Conservation (phyloP, 768 basidiomycete species). For the Tricholoma furcatifolium region DNA sequence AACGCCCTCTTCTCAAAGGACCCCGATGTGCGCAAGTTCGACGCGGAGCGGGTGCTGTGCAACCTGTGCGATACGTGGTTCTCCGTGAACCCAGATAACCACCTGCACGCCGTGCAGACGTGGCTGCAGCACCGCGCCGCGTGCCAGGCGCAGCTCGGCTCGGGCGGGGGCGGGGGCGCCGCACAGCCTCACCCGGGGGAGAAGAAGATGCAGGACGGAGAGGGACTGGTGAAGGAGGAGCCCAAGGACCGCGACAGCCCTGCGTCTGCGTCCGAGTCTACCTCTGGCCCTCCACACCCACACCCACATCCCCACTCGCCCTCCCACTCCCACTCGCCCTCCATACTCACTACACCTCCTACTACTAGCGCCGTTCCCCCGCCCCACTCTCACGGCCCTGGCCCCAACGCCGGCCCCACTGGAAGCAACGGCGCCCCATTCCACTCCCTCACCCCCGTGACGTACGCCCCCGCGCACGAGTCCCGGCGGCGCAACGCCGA, state of each 20-base stretch:
- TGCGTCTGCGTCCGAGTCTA: no score
- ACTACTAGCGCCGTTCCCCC: background rate
- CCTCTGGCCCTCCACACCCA: no score
- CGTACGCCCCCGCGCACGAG: conserved; percentile 59
- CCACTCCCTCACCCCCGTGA: conserved; percentile 58
- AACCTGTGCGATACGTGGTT: conserved; percentile 70
- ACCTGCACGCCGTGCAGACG: conserved; percentile 56
- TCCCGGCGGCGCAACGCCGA: conserved; percentile 76
- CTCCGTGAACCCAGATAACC: conserved; percentile 57
- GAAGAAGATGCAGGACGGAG: no score
- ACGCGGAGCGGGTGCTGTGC: conserved; percentile 70
- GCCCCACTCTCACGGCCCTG: background rate
- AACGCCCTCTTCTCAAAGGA: conserved; percentile 60
- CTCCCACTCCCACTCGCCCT: no score
- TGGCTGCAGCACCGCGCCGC: conserved; percentile 63
- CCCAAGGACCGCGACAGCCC: no score
- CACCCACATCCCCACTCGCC: no score
- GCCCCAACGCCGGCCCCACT: background rate
- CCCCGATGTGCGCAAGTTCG: conserved; percentile 72
- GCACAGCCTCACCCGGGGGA: background rate
- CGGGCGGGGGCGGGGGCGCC: no score
- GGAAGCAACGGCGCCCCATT: conserved; percentile 27
- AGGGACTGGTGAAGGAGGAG: no score
- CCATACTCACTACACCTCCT: background rate
- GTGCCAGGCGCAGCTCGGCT: conserved; percentile 43